Percentiles rank a stretch among this genome's conserved stretches.
Conservation (phyloP, 2,329 filamentous ascomycete genomes). For the Fusarium praegraminearum region DNA sequence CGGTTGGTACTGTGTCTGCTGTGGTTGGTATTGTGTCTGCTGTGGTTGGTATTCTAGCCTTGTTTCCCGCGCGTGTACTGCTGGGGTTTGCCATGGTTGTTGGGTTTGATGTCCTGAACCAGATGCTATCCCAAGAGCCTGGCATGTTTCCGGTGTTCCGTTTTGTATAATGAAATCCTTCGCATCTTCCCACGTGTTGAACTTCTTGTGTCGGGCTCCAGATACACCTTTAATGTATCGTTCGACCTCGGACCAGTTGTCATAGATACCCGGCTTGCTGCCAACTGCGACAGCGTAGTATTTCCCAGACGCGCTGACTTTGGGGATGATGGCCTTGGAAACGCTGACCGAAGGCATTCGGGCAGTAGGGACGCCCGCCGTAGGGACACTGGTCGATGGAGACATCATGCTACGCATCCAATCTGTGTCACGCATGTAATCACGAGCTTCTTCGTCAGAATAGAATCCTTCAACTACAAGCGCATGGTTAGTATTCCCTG, state of each 20-base stretch:
- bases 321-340: neutral
- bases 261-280: slow-evolving; percentile 69
- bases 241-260: slow-evolving; percentile 75
- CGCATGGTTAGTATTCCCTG: neutral
- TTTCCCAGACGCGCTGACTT: slow-evolving; percentile 36
- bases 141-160: slow-evolving; percentile 59
- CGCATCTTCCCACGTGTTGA: slow-evolving; percentile 76
- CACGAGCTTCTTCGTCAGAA: slow-evolving; percentile 79
- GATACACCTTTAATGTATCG: slow-evolving; percentile 80
- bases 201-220: slow-evolving; percentile 77
- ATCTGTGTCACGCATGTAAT: slow-evolving; percentile 74
- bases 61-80: slow-evolving; percentile 21
- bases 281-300: slow-evolving; percentile 74
- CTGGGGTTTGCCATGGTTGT: slow-evolving; percentile 32
- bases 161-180: slow-evolving; percentile 76
- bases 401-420: too few species aligned
- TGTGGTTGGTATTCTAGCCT: neutral
- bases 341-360: slow-evolving; percentile 5
- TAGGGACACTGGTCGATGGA: neutral
- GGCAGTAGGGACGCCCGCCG: slow-evolving; percentile 3
- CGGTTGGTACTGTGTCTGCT: neutral
- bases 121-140: slow-evolving; percentile 52
- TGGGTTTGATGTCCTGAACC: neutral
- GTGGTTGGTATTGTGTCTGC: neutral
- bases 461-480: slow-evolving; percentile 81